Base-by-base conservation (phyloP, 345 rosid genomes). In the Hypericum perforatum region DNA sequence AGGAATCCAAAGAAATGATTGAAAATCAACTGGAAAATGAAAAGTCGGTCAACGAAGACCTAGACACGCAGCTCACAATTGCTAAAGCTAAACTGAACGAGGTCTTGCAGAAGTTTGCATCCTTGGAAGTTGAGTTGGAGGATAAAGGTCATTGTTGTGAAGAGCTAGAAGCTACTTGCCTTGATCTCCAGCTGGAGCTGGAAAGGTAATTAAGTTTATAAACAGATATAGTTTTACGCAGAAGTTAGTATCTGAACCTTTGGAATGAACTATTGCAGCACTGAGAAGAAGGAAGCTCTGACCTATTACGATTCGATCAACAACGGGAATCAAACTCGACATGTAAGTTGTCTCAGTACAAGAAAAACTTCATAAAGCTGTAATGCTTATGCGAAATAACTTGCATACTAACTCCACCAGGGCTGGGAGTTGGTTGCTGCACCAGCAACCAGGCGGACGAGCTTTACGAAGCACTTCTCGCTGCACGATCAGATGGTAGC, bases 131-230 rank as follows among this genome's bases (percentile, higher is more conserved):
- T 51, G 98, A 88, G 37, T 68, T 88, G 59, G 95, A 92, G 70
- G 85, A 85, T 62, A 82, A 80, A 74, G 78, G 61, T 40, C 77
- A 67, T 52, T 80, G 89, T 53, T 92, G 96, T 45, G 91, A 85
- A 55, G 98, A 92, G 47, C 70, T 88, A 39, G 95, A 92, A 76
- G 83, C 82, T 9, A 85, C 84, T 5, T 88, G 96, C 50, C 83
- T 85, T 0, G 94, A 92, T 70, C 95, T 92, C 69, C 95, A 92
- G 70, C 94, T 92, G 60, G 86, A 88, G 66, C 57, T 85, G 43
- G 97, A 85, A 70, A 85, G 98, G 98, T 91, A 63, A 43, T 7
- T 15, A 36, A n/a, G 37, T 59, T 57, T 54, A 42, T 53, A 22
- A 22, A 22, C 32, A 22, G 32, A 22, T 22, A 22, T 22, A 22